These are phyloP conservation scores for Hypomontagnella submonticulosa DNA, from an alignment of 495 filamentous ascomycete species.

Conservation along the genomic window DNA sequence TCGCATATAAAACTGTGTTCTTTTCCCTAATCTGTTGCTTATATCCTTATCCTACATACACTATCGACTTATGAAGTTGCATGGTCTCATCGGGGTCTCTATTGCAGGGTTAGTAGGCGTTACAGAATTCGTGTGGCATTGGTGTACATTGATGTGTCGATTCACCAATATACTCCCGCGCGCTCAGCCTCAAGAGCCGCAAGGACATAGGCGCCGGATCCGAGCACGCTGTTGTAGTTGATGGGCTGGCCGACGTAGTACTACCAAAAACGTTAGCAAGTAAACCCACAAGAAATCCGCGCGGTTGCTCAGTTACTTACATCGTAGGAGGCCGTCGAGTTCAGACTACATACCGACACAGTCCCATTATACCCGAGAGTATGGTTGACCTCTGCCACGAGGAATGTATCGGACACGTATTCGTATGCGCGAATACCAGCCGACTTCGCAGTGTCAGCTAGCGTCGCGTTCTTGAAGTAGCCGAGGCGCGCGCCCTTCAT, in stretches of 20 bases:
- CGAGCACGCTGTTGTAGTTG: constrained; percentile 57
- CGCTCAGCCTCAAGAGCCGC: constrained; percentile 57
- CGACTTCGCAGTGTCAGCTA: constrained; percentile 36
- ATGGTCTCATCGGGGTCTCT: too few relatives aligned
- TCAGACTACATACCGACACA: constrained; percentile 61
- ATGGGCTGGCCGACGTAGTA: constrained; percentile 58
- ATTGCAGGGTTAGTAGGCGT: background rate
- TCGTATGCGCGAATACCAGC: constrained; percentile 51
- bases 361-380: constrained; percentile 58
- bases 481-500: constrained; percentile 65
- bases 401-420: constrained; percentile 55
- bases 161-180: constrained; percentile 9
- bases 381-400: constrained; percentile 53
- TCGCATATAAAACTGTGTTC: too few relatives aligned
- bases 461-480: constrained; percentile 46
- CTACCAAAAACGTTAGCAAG: constrained; percentile 40
- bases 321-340: constrained; percentile 58
- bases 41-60: too few relatives aligned
- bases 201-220: constrained; percentile 55
- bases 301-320: constrained; percentile 43
- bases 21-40: too few relatives aligned
- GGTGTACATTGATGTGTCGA: background rate
- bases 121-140: background rate
- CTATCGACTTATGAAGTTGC: too few relatives aligned
- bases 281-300: background rate